These are phyloP conservation scores for Malassezia caprae DNA, from an alignment of 1,284 basidiomycete species.

Conservation along the genomic window DNA sequence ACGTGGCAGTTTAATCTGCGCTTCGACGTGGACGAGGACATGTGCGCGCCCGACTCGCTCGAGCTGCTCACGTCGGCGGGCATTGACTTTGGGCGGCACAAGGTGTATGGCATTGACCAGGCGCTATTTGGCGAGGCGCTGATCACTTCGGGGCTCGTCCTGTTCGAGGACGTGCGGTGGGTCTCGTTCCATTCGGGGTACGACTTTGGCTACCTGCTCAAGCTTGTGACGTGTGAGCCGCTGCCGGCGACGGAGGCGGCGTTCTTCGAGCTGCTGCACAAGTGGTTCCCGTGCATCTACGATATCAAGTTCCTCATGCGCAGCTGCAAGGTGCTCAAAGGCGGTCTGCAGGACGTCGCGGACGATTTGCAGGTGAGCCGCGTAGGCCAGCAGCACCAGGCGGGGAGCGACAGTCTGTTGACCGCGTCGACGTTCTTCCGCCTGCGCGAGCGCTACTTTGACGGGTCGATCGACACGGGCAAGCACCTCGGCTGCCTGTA, in stretches of 20 bases:
- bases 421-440: slow-evolving; percentile 92
- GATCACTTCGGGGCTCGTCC: slow-evolving; percentile 86
- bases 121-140: slow-evolving; percentile 94
- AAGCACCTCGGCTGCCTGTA: slow-evolving; percentile 45
- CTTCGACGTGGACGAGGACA: slow-evolving; percentile 85
- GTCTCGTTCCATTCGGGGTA: slow-evolving; percentile 99
- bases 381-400: slow-evolving; percentile 86
- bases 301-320: slow-evolving; percentile 97
- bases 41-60: slow-evolving; percentile 94
- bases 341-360: slow-evolving; percentile 88
- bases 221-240: slow-evolving; percentile 77
- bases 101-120: slow-evolving; percentile 80
- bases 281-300: slow-evolving; percentile 94
- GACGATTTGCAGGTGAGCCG: slow-evolving; percentile 81
- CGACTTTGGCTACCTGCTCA: slow-evolving; percentile 97
- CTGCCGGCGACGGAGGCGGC: slow-evolving; percentile 78
- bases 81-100: slow-evolving; percentile 86
- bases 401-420: slow-evolving; percentile 86
- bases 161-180: slow-evolving; percentile 85
- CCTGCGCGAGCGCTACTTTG: slow-evolving; percentile 82
- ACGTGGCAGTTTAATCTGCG: slow-evolving; percentile 99
- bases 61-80: slow-evolving; percentile 89
- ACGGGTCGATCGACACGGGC: slow-evolving; percentile 62
- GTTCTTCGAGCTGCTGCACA: slow-evolving; percentile 77
- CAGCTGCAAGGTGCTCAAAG: slow-evolving; percentile 74